Percentiles rank a stretch among this genome's conserved stretches.
Conservation (phyloP, 208 protist genomes). For the Herpetomonas tarakana region DNA sequence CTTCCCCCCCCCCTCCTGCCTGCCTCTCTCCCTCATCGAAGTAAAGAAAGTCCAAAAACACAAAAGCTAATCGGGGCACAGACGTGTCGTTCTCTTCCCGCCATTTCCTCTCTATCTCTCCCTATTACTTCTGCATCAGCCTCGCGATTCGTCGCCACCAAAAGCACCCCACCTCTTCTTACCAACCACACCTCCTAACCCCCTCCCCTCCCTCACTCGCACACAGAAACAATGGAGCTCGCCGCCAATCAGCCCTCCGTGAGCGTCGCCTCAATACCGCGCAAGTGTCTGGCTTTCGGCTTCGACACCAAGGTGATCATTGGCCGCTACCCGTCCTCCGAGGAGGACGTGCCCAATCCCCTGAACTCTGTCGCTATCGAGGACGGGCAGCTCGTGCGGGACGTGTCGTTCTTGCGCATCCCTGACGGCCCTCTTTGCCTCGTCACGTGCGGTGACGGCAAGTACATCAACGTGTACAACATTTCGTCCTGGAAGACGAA, state of each 20-base stretch:
- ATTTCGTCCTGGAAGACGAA: constrained; percentile 30
- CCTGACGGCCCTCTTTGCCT: constrained; percentile 61
- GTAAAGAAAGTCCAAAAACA: too few species aligned
- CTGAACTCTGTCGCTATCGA: constrained; percentile 55
- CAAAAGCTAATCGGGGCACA: too few species aligned
- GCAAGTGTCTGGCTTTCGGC: constrained; percentile 51
- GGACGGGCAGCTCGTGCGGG: constrained; percentile 69
- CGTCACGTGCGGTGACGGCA: constrained; percentile 70
- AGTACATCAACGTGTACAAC: constrained; percentile 80
- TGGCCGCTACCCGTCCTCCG: constrained; percentile 32
- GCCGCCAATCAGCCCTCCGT: constrained; percentile 30
- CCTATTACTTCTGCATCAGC: too few species aligned
- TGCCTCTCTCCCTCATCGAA: too few species aligned
- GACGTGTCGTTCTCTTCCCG: too few species aligned
- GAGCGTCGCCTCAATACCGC: constrained; percentile 32
- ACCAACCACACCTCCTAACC: neutral
- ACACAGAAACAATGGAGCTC: neutral
- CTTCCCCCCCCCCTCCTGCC: too few species aligned
- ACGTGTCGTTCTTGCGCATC: constrained; percentile 56
- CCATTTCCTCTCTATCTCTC: too few species aligned
- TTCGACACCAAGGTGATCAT: constrained; percentile 57
- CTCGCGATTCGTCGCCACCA: too few species aligned
- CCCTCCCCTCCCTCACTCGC: neutral
- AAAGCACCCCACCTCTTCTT: neutral
- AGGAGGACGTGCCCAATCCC: constrained; percentile 19